Base-by-base conservation (phyloP, 2,329 filamentous ascomycete species). In the Microcyclosporella mali region DNA sequence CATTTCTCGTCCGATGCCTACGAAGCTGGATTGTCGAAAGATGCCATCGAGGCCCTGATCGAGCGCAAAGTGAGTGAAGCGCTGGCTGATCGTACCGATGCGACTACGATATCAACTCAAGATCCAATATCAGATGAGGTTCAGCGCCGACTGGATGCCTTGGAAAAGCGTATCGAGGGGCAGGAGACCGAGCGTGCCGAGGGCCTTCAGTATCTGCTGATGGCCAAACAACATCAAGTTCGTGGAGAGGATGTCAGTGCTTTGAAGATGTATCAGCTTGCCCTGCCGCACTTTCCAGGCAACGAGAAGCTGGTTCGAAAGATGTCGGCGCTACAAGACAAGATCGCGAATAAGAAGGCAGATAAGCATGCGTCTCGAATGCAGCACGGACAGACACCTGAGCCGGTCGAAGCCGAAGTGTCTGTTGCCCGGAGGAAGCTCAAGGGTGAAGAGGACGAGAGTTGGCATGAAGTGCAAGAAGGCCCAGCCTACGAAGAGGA, bases 31-130 rank as follows among this genome's bases (percentile, higher is more conserved):
- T 53, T 75, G 70, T 63, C 73, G 53, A 77, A 67, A 14, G 83
- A 81, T 10, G 82, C 82, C 40, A 94, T 97, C 47, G 89, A 95
- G 62, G 86, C 88, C 30, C 81, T 95, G 68, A 88, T 97, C 1
- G 86, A 95, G 65, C 86, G 84, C 56, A 94, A 94, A 58, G 86
- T 97, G 1, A 83, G 84, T 46, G 88, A 95, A 67, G 88, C 92
- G 28, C 72, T 97, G 1, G 88, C 89, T 0, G 82, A 83, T n/a
- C 79, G 84, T 40, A 79, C 78, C 1, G 43, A 72, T 62, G 44
- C 51, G 21, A 59, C 49, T 6, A 47, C 47, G 14, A 36, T 55
- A 8, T 14, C 43, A 3, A 16, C 34, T 12, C 43, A 46, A 25
- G 50, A 54, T 16, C 50, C 52, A 11, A 74, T 90, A 29, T 86